Base-by-base conservation (phyloP, 352 stramenopile genomes). In the Lagenidium sp. region DNA sequence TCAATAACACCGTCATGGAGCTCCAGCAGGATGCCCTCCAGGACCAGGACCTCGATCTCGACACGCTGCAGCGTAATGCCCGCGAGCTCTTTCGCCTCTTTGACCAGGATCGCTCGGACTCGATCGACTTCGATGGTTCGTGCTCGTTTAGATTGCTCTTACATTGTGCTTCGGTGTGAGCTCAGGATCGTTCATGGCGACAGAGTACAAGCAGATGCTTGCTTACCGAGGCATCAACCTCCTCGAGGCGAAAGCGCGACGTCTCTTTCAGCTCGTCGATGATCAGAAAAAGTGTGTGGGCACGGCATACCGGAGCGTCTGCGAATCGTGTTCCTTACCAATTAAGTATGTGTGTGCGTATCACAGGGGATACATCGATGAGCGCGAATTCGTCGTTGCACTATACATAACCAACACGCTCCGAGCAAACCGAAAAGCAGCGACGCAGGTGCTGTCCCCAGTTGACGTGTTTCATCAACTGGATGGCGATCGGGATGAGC, bases 171-270 rank as follows among this genome's bases (percentile, higher is more conserved):
- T 32, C 8, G 28, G 15, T 13, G 28, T 32, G 8, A 15, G 15
- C 15, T 32, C 15, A n/a, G 15, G n/a, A n/a, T n/a, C n/a, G n/a
- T n/a, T n/a, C n/a, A n/a, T n/a, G n/a, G n/a, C n/a, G n/a, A n/a
- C 37, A 86, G 76, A 89, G 41, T 89, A 84, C 62, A 79, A 80
- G 39, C 60, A 76, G 44, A 89, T 89, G 76, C 68, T 89, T 5
- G 55, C 64, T 23, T 89, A 83, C 37, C 57, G 60, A 16, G 81
- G 82, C 22, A 29, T 86, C 1, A 73, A 85, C 35, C 32, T 89
- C 1, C 47, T 85, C 12, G 76, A 86, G 19, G 73, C 76, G 1
- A 85, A 89, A 46, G 76, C 76, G 11, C 64, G 59, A 37, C 61
- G 73, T 5, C 80, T 81, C 30, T 89, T 89, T 37, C 53, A 79